These are phyloP conservation scores for Cryptococcus maquisensis DNA, from an alignment of 1,284 basidiomycete genomes.

Conservation along the genomic window DNA sequence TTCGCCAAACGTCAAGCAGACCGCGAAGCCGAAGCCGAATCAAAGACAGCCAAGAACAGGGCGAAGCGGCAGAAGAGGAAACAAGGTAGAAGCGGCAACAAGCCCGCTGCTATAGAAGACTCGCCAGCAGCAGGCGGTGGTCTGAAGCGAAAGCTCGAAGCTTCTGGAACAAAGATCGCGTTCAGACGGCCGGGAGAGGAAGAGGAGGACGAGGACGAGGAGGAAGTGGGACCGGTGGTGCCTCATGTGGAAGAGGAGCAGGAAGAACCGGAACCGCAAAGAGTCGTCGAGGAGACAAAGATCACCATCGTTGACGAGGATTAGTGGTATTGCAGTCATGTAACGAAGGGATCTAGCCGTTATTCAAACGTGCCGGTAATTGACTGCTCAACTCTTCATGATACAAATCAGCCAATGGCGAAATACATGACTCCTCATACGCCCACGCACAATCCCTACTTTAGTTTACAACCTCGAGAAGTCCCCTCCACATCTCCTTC, in stretches of 20 bases:
- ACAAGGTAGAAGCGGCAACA: conserved; percentile 54
- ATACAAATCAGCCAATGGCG: no score
- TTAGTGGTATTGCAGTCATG: no score
- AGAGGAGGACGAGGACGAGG: conserved; percentile 24
- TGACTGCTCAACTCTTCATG: no score
- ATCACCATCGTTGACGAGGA: conserved; percentile 47
- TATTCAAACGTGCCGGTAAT: no score
- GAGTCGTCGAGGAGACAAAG: conserved; percentile 21
- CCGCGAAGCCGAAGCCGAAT: conserved; percentile 63
- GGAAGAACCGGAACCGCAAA: conserved; percentile 5
- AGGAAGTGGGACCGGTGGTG: conserved; percentile 17
- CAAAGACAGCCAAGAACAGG: conserved; percentile 88
- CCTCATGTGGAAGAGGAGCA: conserved; percentile 5
- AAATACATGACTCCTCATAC: no score
- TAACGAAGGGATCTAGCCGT: neutral
- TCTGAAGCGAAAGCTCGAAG: conserved; percentile 40
- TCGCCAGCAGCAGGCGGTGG: conserved; percentile 11
- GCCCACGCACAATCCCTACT: no score
- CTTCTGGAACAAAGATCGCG: conserved; percentile 21
- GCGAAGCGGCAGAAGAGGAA: conserved; percentile 89
- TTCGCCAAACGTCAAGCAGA: conserved; percentile 65
- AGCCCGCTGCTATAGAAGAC: conserved; percentile 7
- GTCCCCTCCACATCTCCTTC: neutral
- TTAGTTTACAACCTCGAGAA: no score
- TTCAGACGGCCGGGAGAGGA: conserved; percentile 38